Evolutionary conservation across 139 green algal genomes (phyloP).

Genomic region (Picochlorum sp.): DNA sequence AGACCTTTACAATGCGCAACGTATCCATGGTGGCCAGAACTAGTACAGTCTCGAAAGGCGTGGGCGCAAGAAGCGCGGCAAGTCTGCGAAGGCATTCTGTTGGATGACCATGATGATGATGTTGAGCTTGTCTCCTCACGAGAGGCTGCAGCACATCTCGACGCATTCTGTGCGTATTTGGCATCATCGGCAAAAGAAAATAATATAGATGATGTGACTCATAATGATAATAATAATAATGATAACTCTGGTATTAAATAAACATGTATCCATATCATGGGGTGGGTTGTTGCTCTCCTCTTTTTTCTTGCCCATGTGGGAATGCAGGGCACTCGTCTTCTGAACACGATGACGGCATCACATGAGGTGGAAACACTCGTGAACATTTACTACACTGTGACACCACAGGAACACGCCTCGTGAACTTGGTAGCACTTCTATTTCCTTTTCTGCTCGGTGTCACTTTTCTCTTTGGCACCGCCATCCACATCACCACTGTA

Average conservation of each 20-base stretch:
- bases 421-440: slow-evolving; percentile 29
- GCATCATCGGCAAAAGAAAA: not conserved
- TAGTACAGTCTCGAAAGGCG: not conserved
- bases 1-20: slow-evolving; percentile 2
- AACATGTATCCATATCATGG: too few relatives aligned
- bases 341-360: slow-evolving; percentile 25
- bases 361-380: slow-evolving; percentile 27
- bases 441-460: slow-evolving; percentile 28
- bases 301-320: slow-evolving; percentile 16
- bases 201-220: too few relatives aligned
- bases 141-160: not conserved
- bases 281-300: not conserved
- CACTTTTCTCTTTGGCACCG: slow-evolving; percentile 32
- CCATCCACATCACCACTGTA: slow-evolving; percentile 10
- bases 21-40: slow-evolving; percentile 6
- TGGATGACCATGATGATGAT: not conserved
- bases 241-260: too few relatives aligned
- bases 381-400: slow-evolving; percentile 27
- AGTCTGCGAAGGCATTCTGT: slow-evolving; percentile 6
- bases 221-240: too few relatives aligned
- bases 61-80: not conserved
- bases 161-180: not conserved
- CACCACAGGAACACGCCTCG: slow-evolving; percentile 26
- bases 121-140: not conserved
- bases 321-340: slow-evolving; percentile 30